A percentile compares a stretch with the other conserved stretches of the same genome.
These are phyloP conservation scores for maize (Zea mays) DNA, from an alignment of 176 grass and related monocot species.

Conservation along the genomic window DNA sequence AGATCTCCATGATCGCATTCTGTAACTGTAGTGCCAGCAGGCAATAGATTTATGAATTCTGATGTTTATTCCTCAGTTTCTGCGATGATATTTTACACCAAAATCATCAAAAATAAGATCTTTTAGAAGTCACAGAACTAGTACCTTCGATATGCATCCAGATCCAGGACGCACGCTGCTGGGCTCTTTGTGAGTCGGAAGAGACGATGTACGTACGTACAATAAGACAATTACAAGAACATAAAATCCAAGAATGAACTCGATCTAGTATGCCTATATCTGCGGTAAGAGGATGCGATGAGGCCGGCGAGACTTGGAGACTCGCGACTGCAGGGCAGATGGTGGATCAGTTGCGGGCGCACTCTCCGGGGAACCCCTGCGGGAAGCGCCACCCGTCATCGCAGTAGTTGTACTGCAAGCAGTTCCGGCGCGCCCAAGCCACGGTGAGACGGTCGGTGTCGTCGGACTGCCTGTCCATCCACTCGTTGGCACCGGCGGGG, in stretches of 20 bases:
- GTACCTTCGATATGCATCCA: background rate
- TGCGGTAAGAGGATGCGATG: background rate
- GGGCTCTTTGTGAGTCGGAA: background rate
- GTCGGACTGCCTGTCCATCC: slow-evolving; percentile 16
- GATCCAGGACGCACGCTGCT: background rate
- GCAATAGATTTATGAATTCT: background rate
- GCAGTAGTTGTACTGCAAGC: slow-evolving; percentile 32
- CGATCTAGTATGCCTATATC: background rate
- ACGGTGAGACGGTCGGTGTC: background rate
- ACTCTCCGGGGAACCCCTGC: slow-evolving; percentile 22
- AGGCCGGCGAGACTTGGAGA: background rate
- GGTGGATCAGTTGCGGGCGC: background rate
- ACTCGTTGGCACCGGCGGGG: background rate
- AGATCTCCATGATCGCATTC: background rate
- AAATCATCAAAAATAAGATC: background rate
- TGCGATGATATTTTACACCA: background rate
- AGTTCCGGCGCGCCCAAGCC: background rate
- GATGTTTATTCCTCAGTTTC: background rate
- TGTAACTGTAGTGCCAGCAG: background rate
- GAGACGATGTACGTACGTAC: background rate
- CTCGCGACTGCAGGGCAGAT: background rate
- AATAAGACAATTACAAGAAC: background rate
- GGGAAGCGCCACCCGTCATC: slow-evolving; percentile 14
- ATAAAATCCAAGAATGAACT: background rate
- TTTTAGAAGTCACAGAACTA: background rate